phyloP scores from a whole-genome alignment of 768 basidiomycete genomes.

The Boletellus ananiceps region DNA sequence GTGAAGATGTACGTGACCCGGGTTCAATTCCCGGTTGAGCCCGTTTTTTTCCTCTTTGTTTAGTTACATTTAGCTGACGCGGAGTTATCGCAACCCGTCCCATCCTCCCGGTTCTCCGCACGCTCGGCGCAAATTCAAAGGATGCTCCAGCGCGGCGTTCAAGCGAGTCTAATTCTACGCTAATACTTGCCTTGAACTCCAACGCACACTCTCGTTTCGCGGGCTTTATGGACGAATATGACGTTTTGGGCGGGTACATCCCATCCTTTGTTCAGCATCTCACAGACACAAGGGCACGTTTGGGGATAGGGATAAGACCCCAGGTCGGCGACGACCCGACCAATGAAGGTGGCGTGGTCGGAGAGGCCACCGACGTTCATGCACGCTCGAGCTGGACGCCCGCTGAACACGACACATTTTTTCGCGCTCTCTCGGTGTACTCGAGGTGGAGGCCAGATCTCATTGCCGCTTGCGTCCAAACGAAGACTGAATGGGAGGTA shows the following conservation, averaged over 20 bases:
- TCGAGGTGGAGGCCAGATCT: slow-evolving; percentile 76
- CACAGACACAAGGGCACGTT: slow-evolving; percentile 21
- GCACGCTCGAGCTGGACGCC: slow-evolving; percentile 48
- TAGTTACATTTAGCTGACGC: background rate
- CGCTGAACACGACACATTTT: slow-evolving; percentile 67
- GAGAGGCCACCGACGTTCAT: background rate
- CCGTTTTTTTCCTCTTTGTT: slow-evolving; percentile 13
- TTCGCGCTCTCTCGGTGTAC: slow-evolving; percentile 59
- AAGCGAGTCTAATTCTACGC: background rate
- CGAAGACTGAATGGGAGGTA: slow-evolving; percentile 65
- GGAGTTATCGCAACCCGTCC: background rate
- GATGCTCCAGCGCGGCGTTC: slow-evolving; percentile 12
- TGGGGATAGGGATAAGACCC: slow-evolving; percentile 5
- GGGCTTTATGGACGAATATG: slow-evolving; percentile 14
- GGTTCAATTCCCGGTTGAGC: slow-evolving; percentile 35
- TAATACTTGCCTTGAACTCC: slow-evolving; percentile 3
- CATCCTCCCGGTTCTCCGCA: background rate
- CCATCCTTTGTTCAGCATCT: slow-evolving; percentile 26
- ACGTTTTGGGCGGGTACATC: slow-evolving; percentile 21
- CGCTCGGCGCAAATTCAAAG: slow-evolving; percentile 4
- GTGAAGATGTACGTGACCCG: slow-evolving; percentile 35
- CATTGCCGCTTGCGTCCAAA: slow-evolving; percentile 60
- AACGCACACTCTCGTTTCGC: background rate
- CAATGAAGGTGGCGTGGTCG: background rate
- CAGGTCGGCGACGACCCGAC: background rate